Conservation (phyloP, 306 rosid species). For the Pyrus bretschneideri region DNA sequence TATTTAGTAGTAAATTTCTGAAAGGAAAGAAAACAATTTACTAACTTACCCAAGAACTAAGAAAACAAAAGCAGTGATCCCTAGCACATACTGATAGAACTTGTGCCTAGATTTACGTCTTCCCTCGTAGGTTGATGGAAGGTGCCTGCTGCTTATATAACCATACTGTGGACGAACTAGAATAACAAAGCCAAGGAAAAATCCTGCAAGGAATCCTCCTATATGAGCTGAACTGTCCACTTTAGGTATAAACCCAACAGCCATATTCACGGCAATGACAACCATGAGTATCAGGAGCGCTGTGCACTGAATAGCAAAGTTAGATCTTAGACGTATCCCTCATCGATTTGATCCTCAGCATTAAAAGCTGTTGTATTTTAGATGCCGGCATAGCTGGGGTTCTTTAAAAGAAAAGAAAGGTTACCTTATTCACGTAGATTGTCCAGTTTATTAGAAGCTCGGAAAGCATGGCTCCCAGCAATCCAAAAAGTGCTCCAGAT, state of each 20-base stretch:
- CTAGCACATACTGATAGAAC: conserved; percentile 54
- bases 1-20: background rate
- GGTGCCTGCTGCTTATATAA: conserved; percentile 45
- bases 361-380: no score
- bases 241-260: conserved; percentile 71
- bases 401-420: background rate
- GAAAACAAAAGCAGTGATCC: conserved; percentile 28
- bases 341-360: background rate
- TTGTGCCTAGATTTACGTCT: conserved; percentile 53
- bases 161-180: conserved; percentile 80
- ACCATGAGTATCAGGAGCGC: conserved; percentile 46
- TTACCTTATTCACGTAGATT: conserved; percentile 68
- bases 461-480: conserved; percentile 87
- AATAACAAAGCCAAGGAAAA: conserved; percentile 68
- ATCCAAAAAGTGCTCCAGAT: conserved; percentile 91
- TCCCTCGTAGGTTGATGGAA: conserved; percentile 52
- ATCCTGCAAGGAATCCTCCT: conserved; percentile 78
- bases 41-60: conserved; percentile 52
- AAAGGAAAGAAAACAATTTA: background rate
- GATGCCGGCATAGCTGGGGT: background rate
- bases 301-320: conserved; percentile 47
- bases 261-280: conserved; percentile 58
- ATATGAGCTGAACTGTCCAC: conserved; percentile 92
- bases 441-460: conserved; percentile 95
- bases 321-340: background rate